Conservation (phyloP, 805 yeast species). For the Yamadazyma philogaea region DNA sequence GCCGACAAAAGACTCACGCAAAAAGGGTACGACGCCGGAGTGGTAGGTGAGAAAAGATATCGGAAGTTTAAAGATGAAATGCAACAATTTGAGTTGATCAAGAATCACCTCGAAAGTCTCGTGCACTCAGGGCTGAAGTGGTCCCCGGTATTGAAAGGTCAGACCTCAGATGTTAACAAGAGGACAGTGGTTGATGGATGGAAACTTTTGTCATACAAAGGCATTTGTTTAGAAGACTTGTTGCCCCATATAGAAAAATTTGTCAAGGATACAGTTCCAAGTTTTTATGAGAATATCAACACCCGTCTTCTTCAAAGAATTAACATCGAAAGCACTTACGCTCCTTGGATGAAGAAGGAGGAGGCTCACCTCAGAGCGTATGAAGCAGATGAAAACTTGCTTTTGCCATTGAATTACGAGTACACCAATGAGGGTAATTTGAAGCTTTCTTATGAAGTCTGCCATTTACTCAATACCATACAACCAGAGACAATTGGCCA, state of each 20-base stretch:
- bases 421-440: constrained; percentile 52
- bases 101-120: constrained; percentile 43
- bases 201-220: constrained; percentile 63
- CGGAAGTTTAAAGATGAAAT: constrained; percentile 42
- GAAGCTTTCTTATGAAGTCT: constrained; percentile 71
- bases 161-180: constrained; percentile 47
- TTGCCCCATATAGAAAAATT: constrained; percentile 26
- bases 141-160: constrained; percentile 48
- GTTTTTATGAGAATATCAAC: constrained; percentile 21
- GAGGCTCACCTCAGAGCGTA: constrained; percentile 69
- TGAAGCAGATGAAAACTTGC: constrained; percentile 74
- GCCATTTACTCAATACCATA: constrained; percentile 61
- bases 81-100: constrained; percentile 42
- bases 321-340: constrained; percentile 78
- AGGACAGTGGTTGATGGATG: constrained; percentile 51
- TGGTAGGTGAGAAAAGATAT: constrained; percentile 62
- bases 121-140: constrained; percentile 59
- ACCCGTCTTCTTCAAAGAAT: constrained; percentile 55
- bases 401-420: constrained; percentile 65
- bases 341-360: constrained; percentile 76
- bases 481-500: constrained; percentile 92
- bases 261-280: constrained; percentile 22
- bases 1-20: constrained; percentile 85
- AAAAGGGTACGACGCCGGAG: constrained; percentile 63
- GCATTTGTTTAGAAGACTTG: constrained; percentile 28